Evolutionary conservation across 306 rosid genomes (phyloP).

Genomic region (Cicer judaicum): DNA sequence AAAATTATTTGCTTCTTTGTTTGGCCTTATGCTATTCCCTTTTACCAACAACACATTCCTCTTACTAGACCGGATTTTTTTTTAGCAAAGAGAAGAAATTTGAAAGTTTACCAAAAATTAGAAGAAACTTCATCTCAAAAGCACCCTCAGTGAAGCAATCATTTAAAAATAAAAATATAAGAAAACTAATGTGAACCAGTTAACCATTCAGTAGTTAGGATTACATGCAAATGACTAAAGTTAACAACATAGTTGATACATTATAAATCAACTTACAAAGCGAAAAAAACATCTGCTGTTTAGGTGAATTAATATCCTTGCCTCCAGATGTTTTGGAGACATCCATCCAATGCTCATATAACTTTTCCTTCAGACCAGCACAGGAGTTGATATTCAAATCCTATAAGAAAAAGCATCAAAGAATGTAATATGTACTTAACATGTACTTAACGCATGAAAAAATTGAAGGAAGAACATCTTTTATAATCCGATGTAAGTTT

Average conservation of each 20-base stretch:
- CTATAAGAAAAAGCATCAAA: conserved; percentile 50
- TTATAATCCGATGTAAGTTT: conserved; percentile 22
- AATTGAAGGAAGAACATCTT: conserved; percentile 13
- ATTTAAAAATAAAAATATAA: conserved; percentile 13
- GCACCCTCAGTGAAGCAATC: conserved; percentile 16
- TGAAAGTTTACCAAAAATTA: conserved; percentile 2
- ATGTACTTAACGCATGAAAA: conserved; percentile 19
- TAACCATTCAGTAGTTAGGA: conserved; percentile 12
- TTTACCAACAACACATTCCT: no score
- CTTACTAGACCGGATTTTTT: background rate
- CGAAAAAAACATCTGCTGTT: conserved; percentile 68
- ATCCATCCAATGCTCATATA: conserved; percentile 84
- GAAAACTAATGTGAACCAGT: conserved; percentile 1
- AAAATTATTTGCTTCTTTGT: no score
- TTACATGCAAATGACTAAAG: conserved; percentile 17
- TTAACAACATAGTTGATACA: conserved; percentile 28
- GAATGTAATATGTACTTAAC: conserved; percentile 24
- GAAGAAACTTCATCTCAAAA: conserved; percentile 31
- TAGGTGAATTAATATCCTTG: conserved; percentile 65
- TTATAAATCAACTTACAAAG: conserved; percentile 66
- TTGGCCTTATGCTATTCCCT: no score
- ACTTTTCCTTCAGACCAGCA: conserved; percentile 60
- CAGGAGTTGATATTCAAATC: conserved; percentile 51
- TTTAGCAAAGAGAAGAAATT: conserved; percentile 13
- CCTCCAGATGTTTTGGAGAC: conserved; percentile 70